Evolutionary conservation across 495 filamentous ascomycete genomes (phyloP).

Genomic region (Friedmanniomyces endolithicus): DNA sequence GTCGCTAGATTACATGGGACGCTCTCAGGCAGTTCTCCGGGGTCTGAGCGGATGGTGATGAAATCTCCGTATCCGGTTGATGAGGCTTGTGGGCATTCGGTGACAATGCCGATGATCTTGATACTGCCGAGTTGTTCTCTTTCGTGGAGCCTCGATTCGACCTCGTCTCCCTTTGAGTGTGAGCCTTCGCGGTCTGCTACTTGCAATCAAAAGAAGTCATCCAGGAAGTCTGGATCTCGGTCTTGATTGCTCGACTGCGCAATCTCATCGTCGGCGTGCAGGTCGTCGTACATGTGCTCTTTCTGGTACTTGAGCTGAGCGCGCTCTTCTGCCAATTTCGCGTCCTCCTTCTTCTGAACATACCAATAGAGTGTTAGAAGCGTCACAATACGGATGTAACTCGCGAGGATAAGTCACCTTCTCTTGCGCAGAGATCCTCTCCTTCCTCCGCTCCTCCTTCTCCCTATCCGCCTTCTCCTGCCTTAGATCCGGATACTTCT

Average conservation of each 20-base stretch:
- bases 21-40: too few relatives aligned
- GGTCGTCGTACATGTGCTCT: constrained; percentile 87
- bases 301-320: constrained; percentile 85
- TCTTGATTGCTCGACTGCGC: constrained; percentile 56
- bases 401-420: too few relatives aligned
- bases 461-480: constrained; percentile 65
- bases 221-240: constrained; percentile 47
- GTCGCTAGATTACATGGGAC: too few relatives aligned
- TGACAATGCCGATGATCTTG: too few relatives aligned
- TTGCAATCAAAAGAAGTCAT: constrained; percentile 56
- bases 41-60: too few relatives aligned
- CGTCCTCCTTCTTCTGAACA: constrained; percentile 64
- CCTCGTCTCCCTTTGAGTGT: too few relatives aligned
- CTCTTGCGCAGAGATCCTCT: constrained; percentile 54
- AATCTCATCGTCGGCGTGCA: constrained; percentile 57
- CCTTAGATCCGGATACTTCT: constrained; percentile 69
- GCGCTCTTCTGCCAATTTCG: constrained; percentile 59
- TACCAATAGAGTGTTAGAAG: neutral
- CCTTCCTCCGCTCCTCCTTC: constrained; percentile 53
- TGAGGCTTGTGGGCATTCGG: too few relatives aligned
- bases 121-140: too few relatives aligned
- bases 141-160: too few relatives aligned
- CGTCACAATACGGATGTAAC: too few relatives aligned
- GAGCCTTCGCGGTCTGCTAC: neutral
- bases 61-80: too few relatives aligned